Percentiles rank a stretch among this genome's conserved stretches.
phyloP scores from a whole-genome alignment of 2,329 filamentous ascomycete species.

The Alternaria consortialis region DNA sequence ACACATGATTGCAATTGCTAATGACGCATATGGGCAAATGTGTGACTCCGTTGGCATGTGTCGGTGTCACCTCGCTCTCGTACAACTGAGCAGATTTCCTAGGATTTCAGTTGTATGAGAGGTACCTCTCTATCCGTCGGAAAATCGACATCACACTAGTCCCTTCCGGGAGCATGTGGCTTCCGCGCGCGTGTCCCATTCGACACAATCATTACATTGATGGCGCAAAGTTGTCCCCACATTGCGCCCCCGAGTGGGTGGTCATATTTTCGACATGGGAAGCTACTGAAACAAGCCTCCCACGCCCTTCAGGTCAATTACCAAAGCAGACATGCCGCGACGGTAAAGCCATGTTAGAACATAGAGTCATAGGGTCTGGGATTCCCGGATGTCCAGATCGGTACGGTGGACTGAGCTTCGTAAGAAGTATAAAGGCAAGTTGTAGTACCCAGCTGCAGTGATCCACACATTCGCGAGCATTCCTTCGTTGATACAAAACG shows the following conservation, averaged over 20 bases:
- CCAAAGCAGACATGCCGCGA: background rate
- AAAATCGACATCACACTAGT: background rate
- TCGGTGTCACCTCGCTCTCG: background rate
- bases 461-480: background rate
- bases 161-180: background rate
- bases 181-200: background rate
- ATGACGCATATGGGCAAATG: background rate
- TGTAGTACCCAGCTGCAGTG: background rate
- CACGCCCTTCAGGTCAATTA: slow-evolving; percentile 5
- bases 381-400: background rate
- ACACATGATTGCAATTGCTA: background rate
- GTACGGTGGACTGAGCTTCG: background rate
- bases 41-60: background rate
- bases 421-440: slow-evolving; percentile 6
- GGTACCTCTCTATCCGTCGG: background rate
- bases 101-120: background rate
- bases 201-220: background rate
- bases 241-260: background rate
- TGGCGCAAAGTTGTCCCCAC: slow-evolving; percentile 3
- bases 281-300: slow-evolving; percentile 4
- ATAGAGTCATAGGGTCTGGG: slow-evolving; percentile 9
- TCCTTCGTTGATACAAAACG: background rate
- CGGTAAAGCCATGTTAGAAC: background rate
- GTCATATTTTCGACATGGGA: background rate
- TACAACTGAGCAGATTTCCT: background rate